Conservation (phyloP, 208 protist genomes). For the Wallacemonas sp. region DNA sequence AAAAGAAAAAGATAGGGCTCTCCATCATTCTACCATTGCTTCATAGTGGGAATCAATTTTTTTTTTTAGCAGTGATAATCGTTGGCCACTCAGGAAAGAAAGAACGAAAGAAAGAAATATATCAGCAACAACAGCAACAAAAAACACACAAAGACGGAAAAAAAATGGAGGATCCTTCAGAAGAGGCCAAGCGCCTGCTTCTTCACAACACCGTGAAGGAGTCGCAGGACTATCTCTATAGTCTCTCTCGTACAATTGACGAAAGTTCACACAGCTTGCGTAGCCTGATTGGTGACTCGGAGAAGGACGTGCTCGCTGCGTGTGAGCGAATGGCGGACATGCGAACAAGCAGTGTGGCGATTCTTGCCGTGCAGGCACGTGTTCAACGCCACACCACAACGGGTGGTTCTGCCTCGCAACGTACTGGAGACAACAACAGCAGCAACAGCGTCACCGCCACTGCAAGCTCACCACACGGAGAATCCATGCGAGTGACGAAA, state of each 20-base stretch:
- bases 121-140: slow-evolving; percentile 14
- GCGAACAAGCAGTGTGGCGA: slow-evolving; percentile 39
- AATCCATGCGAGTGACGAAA: not conserved
- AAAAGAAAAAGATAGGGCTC: too few species aligned
- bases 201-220: slow-evolving; percentile 55
- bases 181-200: slow-evolving; percentile 68
- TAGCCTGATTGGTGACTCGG: slow-evolving; percentile 53
- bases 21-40: too few species aligned
- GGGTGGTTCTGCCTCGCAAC: too few species aligned
- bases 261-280: slow-evolving; percentile 49
- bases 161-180: slow-evolving; percentile 44
- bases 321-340: slow-evolving; percentile 64
- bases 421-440: not conserved
- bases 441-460: not conserved
- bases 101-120: slow-evolving; percentile 5
- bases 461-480: not conserved
- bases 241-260: slow-evolving; percentile 51
- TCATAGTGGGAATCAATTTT: slow-evolving; percentile 1
- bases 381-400: not conserved
- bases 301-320: slow-evolving; percentile 51
- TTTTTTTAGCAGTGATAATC: not conserved
- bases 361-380: slow-evolving; percentile 31
- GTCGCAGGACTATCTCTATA: slow-evolving; percentile 50
- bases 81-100: slow-evolving; percentile 13
- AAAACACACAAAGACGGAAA: not conserved